Percentiles rank a stretch among this genome's conserved stretches.
These are phyloP conservation scores for Camelina laxa DNA, from an alignment of 345 rosid species.

Conservation along the genomic window DNA sequence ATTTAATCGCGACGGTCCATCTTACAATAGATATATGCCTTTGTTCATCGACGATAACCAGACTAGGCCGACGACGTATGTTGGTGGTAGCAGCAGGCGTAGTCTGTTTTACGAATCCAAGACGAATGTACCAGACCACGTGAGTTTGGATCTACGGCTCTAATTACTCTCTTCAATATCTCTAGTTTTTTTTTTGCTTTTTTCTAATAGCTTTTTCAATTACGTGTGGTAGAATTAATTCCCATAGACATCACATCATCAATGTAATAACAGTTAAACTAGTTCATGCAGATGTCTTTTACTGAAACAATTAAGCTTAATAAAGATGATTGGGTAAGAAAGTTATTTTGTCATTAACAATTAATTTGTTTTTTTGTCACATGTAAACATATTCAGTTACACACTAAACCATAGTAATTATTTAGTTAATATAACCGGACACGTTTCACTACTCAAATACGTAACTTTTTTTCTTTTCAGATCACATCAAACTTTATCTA, in stretches of 20 bases:
- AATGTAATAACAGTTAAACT: conserved; percentile 9
- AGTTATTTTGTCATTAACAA: background rate
- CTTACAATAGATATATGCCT: conserved; percentile 13
- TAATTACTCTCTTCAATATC: conserved; percentile 11
- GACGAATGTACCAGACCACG: conserved; percentile 38
- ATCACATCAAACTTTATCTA: background rate
- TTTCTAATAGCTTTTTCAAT: background rate
- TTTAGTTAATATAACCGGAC: background rate
- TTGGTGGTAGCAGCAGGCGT: conserved; percentile 26
- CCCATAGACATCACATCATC: conserved; percentile 8
- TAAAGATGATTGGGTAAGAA: background rate
- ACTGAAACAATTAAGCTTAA: background rate
- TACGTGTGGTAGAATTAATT: conserved; percentile 12
- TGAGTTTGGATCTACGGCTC: conserved; percentile 49
- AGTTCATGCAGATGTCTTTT: conserved; percentile 21
- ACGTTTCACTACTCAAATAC: background rate
- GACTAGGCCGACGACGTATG: conserved; percentile 15
- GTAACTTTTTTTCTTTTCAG: too few species aligned
- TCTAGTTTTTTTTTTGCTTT: background rate
- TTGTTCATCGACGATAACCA: conserved; percentile 26
- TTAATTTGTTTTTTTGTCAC: too few species aligned
- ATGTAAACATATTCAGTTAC: too few species aligned
- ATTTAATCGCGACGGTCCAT: conserved; percentile 17
- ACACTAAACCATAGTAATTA: background rate
- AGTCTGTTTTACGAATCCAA: conserved; percentile 30